phyloP scores from a whole-genome alignment of 768 basidiomycete genomes.

The Russula dissimulans region DNA sequence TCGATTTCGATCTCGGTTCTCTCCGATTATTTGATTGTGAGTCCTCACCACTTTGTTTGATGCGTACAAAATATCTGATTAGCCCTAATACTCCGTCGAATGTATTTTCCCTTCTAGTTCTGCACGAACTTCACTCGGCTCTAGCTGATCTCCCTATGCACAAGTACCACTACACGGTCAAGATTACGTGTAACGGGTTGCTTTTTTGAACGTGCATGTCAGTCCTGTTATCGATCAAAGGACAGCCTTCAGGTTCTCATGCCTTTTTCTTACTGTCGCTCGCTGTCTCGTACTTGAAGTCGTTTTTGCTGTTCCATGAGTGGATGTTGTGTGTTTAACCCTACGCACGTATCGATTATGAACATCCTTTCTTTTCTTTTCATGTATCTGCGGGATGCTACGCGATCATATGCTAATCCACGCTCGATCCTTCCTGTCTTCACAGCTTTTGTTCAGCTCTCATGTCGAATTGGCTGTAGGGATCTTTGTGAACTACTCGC shows the following conservation, averaged over 20 bases:
- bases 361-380: too few species aligned
- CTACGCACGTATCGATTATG: too few species aligned
- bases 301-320: background rate
- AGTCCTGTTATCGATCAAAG: background rate
- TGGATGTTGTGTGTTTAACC: background rate
- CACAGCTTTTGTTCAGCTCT: background rate
- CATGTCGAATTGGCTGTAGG: background rate
- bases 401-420: too few species aligned
- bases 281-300: background rate
- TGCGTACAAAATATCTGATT: too few species aligned
- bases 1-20: background rate
- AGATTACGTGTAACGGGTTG: background rate
- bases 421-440: too few species aligned
- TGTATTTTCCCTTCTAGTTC: too few species aligned
- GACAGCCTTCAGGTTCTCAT: background rate
- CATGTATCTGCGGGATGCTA: too few species aligned
- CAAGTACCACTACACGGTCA: background rate
- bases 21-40: background rate
- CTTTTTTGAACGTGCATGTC: background rate
- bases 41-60: background rate
- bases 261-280: background rate
- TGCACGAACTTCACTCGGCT: background rate
- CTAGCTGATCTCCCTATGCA: background rate
- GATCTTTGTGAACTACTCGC: background rate
- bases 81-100: too few species aligned